These are phyloP conservation scores for Phaeosphaeriaceae sp. DNA, from an alignment of 2,329 filamentous ascomycete species.

Conservation along the genomic window DNA sequence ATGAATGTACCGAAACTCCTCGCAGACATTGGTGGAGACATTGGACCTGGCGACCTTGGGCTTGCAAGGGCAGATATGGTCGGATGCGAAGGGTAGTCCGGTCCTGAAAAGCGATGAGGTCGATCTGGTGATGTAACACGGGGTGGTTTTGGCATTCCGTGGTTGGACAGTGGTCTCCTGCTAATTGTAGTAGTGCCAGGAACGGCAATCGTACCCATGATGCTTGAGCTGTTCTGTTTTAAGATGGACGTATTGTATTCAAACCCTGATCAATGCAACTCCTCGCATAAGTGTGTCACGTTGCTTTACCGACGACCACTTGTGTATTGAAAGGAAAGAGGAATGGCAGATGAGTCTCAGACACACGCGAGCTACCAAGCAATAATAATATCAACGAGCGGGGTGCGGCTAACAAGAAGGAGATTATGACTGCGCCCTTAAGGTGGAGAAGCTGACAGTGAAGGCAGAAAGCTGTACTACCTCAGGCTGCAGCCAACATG, in stretches of 20 bases:
- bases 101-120: conserved; percentile 38
- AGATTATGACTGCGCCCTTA: conserved; percentile 25
- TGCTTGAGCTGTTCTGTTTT: background rate
- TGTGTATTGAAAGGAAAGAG: background rate
- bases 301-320: background rate
- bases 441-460: conserved; percentile 24
- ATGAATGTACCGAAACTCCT: conserved; percentile 46
- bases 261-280: background rate
- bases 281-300: background rate
- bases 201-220: conserved; percentile 31
- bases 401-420: conserved; percentile 24
- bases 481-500: conserved; percentile 38
- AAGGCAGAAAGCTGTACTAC: conserved; percentile 38
- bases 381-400: conserved; percentile 17
- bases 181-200: conserved; percentile 27
- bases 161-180: conserved; percentile 37
- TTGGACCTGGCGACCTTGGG: conserved; percentile 30
- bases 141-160: conserved; percentile 44
- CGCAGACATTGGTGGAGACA: conserved; percentile 46
- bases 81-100: conserved; percentile 22
- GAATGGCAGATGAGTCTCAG: background rate
- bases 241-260: background rate
- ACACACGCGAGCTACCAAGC: conserved; percentile 15
- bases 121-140: conserved; percentile 33
- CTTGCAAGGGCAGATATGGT: conserved; percentile 23